phyloP scores from a whole-genome alignment of 2,329 filamentous ascomycete species.

The Sarocladium brachiariae region DNA sequence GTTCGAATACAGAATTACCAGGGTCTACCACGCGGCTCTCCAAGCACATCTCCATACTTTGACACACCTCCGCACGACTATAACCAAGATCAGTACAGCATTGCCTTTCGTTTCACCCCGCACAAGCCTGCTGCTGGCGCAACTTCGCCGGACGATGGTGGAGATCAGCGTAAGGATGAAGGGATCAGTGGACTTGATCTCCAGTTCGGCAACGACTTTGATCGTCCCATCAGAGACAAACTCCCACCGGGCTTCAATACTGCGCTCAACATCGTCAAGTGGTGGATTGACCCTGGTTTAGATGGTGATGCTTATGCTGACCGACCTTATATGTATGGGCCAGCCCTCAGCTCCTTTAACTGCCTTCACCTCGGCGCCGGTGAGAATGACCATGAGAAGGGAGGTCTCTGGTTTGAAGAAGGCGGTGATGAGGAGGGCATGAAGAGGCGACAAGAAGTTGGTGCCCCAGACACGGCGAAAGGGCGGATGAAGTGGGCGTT shows the following conservation, averaged over 20 bases:
- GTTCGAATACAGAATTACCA: constrained; percentile 63
- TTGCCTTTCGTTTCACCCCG: constrained; percentile 72
- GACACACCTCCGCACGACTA: constrained; percentile 56
- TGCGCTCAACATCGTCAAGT: constrained; percentile 78
- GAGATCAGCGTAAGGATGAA: constrained; percentile 18
- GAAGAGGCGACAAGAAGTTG: constrained; percentile 35
- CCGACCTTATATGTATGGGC: constrained; percentile 77
- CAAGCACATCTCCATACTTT: constrained; percentile 72
- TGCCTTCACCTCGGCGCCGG: constrained; percentile 58
- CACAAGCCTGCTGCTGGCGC: constrained; percentile 36
- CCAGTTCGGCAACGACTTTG: constrained; percentile 94
- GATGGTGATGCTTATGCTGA: constrained; percentile 89
- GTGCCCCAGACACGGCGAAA: constrained; percentile 45
- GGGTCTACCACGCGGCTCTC: constrained; percentile 67
- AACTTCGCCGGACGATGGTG: constrained; percentile 7
- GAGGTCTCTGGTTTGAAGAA: constrained; percentile 55
- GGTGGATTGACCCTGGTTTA: constrained; percentile 84
- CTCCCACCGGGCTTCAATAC: constrained; percentile 82
- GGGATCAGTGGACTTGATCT: constrained; percentile 65
- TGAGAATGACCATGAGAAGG: constrained; percentile 38
- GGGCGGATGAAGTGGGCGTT: constrained; percentile 56
- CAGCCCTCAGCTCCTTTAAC: constrained; percentile 75
- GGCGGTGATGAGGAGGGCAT: constrained; percentile 54
- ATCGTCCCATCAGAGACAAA: constrained; percentile 77
- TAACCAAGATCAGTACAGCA: constrained; percentile 74